Base-by-base conservation (phyloP, 345 rosid species). In the Pseudoturritis turrita region DNA sequence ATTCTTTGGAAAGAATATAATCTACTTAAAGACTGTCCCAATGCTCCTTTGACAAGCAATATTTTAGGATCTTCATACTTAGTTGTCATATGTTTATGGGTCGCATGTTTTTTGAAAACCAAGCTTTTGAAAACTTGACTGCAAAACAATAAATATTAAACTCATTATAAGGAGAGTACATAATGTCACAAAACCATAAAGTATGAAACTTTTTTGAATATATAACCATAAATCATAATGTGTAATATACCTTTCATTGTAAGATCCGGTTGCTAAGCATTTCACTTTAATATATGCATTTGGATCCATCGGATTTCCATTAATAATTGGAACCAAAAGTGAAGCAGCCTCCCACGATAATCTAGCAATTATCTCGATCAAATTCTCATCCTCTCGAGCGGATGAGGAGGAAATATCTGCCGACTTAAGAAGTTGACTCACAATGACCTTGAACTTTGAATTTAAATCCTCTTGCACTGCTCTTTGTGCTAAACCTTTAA, bases 71-170 rank as follows among this genome's bases (percentile, higher is more conserved):
- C 86, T 75, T 82, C 83, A 83, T 79, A 88, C 55, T 68, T 57
- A 25, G 92, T 88, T 6, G 83, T 83, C 97, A 91, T 91, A 81
- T 85, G 92, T 79, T 91, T 91, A 86, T 85, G 97, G 70, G 97
- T 90, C 17, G 88, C 95, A 81, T 63, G 88, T 83, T 88, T 91
- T 76, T 84, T 91, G 61, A 91, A 91, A 70, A 88, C 95, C 80
- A 84, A 78, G 25, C 97, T 95, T 74, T 67, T 83, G 72, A 91
- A 77, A 35, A 91, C 81, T 77, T 84, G 81, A 80, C 97, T 91
- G 85, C 79, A 80, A n/a, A n/a, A n/a, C n/a, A n/a, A n/a, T n/a
- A n/a, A n/a, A n/a, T n/a, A n/a, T n/a, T n/a, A n/a, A n/a, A n/a
- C n/a, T n/a, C n/a, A n/a, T n/a, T n/a, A n/a, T n/a, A n/a, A n/a